Conservation (phyloP, 306 rosid species). For the Rosa chinensis region DNA sequence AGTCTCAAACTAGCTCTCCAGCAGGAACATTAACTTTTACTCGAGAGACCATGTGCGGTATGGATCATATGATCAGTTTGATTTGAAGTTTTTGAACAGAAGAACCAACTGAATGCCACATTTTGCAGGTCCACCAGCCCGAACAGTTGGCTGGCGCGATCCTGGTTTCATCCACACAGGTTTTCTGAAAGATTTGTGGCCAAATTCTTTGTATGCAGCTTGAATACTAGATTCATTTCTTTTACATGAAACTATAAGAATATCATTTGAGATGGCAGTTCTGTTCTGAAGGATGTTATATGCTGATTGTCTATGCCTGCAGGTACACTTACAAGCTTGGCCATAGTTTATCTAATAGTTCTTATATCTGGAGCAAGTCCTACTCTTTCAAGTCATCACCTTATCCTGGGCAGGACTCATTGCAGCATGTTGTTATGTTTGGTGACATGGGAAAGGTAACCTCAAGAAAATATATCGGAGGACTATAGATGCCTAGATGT, state of each 20-base stretch:
- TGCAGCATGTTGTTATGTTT: slow-evolving; percentile 72
- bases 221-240: neutral
- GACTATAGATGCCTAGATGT: neutral
- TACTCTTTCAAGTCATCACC: slow-evolving; percentile 78
- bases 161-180: slow-evolving; percentile 87
- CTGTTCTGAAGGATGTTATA: neutral
- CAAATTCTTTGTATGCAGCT: slow-evolving; percentile 53
- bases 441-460: slow-evolving; percentile 93
- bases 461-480: neutral
- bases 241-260: neutral
- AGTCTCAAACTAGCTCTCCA: slow-evolving; percentile 40
- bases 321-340: slow-evolving; percentile 41
- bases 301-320: slow-evolving; percentile 5
- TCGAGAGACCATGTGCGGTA: slow-evolving; percentile 84
- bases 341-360: slow-evolving; percentile 24
- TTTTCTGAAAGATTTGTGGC: slow-evolving; percentile 70
- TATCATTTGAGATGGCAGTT: neutral
- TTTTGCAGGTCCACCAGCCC: slow-evolving; percentile 66
- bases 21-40: slow-evolving; percentile 75
- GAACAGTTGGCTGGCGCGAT: slow-evolving; percentile 87
- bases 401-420: slow-evolving; percentile 76
- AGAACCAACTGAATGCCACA: neutral
- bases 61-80: neutral
- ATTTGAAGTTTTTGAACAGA: neutral
- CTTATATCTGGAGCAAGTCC: slow-evolving; percentile 39